Conservation (phyloP, 1,284 basidiomycete genomes). For the Cerioporus squamosus region DNA sequence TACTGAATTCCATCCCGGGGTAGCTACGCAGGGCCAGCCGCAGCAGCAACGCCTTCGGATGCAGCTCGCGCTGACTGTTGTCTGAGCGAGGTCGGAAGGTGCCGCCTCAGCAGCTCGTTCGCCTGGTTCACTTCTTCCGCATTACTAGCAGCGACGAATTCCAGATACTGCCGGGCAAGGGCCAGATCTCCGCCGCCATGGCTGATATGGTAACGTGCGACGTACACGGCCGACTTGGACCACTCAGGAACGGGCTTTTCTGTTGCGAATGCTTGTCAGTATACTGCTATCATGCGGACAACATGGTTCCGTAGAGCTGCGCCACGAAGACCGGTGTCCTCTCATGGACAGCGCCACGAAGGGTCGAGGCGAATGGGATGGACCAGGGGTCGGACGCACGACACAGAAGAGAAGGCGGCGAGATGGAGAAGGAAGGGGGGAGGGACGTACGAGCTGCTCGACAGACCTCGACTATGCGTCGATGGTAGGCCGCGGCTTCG, state of each 20-base stretch:
- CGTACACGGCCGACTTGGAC: conserved; percentile 79
- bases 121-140: conserved; percentile 73
- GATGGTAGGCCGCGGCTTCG: conserved; percentile 75
- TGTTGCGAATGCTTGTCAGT: conserved; percentile 33
- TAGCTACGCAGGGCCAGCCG: background rate
- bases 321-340: no score
- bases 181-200: conserved; percentile 62
- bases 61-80: conserved; percentile 9
- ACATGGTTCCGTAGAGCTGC: background rate
- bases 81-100: conserved; percentile 15
- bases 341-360: no score
- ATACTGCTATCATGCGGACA: background rate
- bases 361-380: no score
- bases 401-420: background rate
- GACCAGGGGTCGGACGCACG: no score
- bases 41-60: conserved; percentile 1
- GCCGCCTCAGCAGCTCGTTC: conserved; percentile 47
- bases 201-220: conserved; percentile 77
- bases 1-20: background rate
- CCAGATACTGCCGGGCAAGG: conserved; percentile 70
- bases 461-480: conserved; percentile 77
- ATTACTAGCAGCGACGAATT: conserved; percentile 75
- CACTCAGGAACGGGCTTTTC: conserved; percentile 74
- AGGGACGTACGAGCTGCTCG: conserved; percentile 49
- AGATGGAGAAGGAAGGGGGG: conserved; percentile 4